Conservation (phyloP, 257 asterid genomes). For the Salvia splendens region DNA sequence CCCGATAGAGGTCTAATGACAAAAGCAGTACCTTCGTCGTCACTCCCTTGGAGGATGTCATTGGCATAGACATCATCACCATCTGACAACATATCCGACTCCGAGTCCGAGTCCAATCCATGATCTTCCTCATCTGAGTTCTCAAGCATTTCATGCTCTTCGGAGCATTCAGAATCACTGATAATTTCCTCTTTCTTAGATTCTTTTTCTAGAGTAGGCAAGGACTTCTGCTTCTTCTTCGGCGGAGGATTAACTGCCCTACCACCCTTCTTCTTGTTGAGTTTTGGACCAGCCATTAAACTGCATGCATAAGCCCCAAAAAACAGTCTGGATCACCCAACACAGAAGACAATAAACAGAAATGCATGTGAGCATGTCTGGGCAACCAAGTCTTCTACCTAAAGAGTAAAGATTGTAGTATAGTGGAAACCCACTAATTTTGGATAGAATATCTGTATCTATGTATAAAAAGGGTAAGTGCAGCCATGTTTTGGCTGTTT, state of each 20-base stretch:
- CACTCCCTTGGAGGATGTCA: slow-evolving; percentile 66
- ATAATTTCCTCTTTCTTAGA: slow-evolving; percentile 41
- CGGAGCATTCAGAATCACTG: slow-evolving; percentile 52
- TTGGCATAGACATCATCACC: slow-evolving; percentile 73
- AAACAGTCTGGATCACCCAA: slow-evolving; percentile 12
- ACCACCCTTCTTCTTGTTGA: slow-evolving; percentile 42
- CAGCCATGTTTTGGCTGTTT: too few species aligned
- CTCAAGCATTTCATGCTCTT: slow-evolving; percentile 39
- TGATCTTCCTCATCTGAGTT: slow-evolving; percentile 50
- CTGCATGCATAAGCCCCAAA: slow-evolving; percentile 29
- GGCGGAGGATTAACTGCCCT: slow-evolving; percentile 42
- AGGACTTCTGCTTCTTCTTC: slow-evolving; percentile 65
- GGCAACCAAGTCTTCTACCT: slow-evolving; percentile 9
- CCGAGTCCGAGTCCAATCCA: slow-evolving; percentile 53
- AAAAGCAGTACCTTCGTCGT: slow-evolving; percentile 56
- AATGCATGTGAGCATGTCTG: neutral
- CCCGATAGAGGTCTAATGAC: slow-evolving; percentile 6
- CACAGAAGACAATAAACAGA: neutral
- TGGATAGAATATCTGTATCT: too few species aligned
- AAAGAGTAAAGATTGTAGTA: neutral
- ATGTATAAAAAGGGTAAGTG: too few species aligned
- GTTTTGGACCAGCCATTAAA: slow-evolving; percentile 58
- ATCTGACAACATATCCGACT: slow-evolving; percentile 70
- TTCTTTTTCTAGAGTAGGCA: slow-evolving; percentile 30
- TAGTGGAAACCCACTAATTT: slow-evolving; percentile 1